These are phyloP conservation scores for Microbotryomycetes sp. DNA, from an alignment of 1,284 basidiomycete genomes.

Conservation along the genomic window DNA sequence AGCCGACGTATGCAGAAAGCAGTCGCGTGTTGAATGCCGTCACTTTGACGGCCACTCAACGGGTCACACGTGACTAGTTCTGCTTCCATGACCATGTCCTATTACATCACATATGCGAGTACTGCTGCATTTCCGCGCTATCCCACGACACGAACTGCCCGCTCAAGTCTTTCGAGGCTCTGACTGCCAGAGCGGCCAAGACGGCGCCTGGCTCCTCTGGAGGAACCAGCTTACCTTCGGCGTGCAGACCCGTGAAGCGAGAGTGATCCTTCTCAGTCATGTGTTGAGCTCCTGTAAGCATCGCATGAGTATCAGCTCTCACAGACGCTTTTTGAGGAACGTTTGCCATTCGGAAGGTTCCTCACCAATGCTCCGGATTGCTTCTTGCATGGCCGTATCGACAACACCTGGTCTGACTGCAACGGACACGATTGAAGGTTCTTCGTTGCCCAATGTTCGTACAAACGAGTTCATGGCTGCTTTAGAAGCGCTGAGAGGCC, in stretches of 20 bases:
- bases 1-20: no score
- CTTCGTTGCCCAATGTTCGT: slow-evolving; percentile 71
- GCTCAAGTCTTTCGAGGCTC: slow-evolving; percentile 46
- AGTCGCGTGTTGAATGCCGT: no score
- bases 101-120: no score
- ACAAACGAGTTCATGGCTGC: slow-evolving; percentile 74
- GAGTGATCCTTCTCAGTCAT: slow-evolving; percentile 52
- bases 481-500: slow-evolving; percentile 35
- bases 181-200: slow-evolving; percentile 49
- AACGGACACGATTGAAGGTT: slow-evolving; percentile 61
- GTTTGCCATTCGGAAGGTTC: no score
- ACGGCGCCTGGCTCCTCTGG: slow-evolving; percentile 57
- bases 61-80: no score
- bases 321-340: slow-evolving; percentile 39
- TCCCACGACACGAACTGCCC: slow-evolving; percentile 64
- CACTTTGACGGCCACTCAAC: no score
- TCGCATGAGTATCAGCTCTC: slow-evolving; percentile 39
- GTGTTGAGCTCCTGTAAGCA: slow-evolving; percentile 36
- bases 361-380: slow-evolving; percentile 27
- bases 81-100: no score
- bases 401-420: slow-evolving; percentile 79
- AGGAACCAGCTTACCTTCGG: slow-evolving; percentile 53
- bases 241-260: slow-evolving; percentile 55
- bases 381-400: slow-evolving; percentile 44
- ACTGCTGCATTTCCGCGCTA: slow-evolving; percentile 36